Percentiles rank a stretch among this genome's conserved stretches.
phyloP scores from a whole-genome alignment of 257 asterid genomes.

The Solanum habrochaites region DNA sequence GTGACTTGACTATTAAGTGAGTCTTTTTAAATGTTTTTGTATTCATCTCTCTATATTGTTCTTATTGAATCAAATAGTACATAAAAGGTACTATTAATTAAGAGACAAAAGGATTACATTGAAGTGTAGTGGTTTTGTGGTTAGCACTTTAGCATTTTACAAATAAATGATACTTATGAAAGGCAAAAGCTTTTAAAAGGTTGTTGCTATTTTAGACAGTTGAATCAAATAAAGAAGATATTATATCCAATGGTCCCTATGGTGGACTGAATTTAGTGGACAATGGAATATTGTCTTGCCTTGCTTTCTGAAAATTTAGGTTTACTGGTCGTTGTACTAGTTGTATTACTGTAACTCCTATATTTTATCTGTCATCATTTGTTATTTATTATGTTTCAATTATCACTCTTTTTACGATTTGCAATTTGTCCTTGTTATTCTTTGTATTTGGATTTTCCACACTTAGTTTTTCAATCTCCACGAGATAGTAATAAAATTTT shows the following conservation, averaged over 20 bases:
- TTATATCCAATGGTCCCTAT: neutral
- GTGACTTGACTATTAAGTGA: slow-evolving; percentile 6
- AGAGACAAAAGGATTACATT: neutral
- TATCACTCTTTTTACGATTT: too few relatives aligned
- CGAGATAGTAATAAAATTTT: too few relatives aligned
- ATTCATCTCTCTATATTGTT: neutral
- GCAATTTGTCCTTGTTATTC: neutral
- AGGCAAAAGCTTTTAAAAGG: neutral
- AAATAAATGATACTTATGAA: neutral
- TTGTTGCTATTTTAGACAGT: neutral
- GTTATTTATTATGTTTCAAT: too few relatives aligned
- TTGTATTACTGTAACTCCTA: too few relatives aligned
- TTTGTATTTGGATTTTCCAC: too few relatives aligned
- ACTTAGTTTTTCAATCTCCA: neutral
- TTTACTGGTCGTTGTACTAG: too few relatives aligned
- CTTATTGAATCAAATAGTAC: neutral
- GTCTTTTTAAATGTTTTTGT: neutral
- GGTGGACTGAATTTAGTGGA: neutral
- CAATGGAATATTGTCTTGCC: neutral
- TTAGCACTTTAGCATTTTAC: neutral
- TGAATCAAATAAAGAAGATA: neutral
- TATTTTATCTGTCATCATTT: too few relatives aligned
- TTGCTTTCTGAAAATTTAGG: too few relatives aligned
- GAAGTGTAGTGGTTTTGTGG: neutral
- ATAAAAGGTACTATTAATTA: neutral